Percentiles rank a stretch among this genome's conserved stretches.
phyloP scores from a whole-genome alignment of 768 basidiomycete genomes.

The Lactarius psammicola region DNA sequence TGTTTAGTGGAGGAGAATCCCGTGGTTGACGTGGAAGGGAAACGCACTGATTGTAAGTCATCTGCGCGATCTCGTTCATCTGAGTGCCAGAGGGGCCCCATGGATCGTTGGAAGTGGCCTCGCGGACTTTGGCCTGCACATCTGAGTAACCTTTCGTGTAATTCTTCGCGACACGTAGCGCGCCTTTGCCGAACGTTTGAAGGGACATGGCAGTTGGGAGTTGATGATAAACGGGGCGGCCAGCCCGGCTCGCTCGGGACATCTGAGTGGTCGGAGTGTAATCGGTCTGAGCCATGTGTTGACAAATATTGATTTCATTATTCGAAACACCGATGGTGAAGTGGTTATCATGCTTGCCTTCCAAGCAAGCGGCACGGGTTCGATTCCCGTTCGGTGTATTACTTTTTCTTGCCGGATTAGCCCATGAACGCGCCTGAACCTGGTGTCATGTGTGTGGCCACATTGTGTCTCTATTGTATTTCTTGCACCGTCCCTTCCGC shows the following conservation, averaged over 20 bases:
- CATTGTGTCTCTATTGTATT: not conserved
- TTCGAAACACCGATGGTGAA: slow-evolving; percentile 31
- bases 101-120: slow-evolving; percentile 96
- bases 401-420: not conserved
- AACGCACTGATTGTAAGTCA: slow-evolving; percentile 94
- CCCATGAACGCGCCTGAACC: not conserved
- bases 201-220: slow-evolving; percentile 42
- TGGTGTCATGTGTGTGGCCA: not conserved
- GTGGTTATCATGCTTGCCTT: slow-evolving; percentile 41
- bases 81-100: slow-evolving; percentile 97
- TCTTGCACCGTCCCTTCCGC: not conserved
- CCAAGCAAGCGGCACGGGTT: slow-evolving; percentile 38
- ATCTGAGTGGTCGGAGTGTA: too few species aligned
- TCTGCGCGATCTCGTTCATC: slow-evolving; percentile 98
- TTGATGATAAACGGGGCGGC: slow-evolving; percentile 1
- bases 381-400: slow-evolving; percentile 34
- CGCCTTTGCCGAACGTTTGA: slow-evolving; percentile 82
- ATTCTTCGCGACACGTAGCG: slow-evolving; percentile 88
- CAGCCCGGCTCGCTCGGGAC: not conserved
- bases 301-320: fast-evolving
- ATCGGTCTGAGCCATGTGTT: not conserved
- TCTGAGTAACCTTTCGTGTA: slow-evolving; percentile 97
- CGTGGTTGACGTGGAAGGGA: not conserved
- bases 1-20: not conserved
- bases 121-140: slow-evolving; percentile 90